Evolutionary conservation across 192 early-diverging fungal genomes (phyloP), one percentile per base, ranked within the genome.

Genomic region (Umbelopsis sp.): DNA sequence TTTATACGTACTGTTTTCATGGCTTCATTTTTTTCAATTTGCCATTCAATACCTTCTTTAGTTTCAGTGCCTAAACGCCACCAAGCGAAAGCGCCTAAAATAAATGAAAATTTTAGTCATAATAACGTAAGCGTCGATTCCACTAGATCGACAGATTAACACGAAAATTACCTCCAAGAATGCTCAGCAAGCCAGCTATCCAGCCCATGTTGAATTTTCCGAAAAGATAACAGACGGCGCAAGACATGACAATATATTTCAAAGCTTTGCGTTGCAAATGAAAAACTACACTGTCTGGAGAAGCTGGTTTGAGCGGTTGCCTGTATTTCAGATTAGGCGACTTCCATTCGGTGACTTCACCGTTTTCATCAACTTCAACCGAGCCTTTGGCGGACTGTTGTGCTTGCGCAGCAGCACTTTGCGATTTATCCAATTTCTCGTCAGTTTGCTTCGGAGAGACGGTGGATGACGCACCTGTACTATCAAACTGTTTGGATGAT

Each of bases 11-110:
- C 64, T 33, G 64, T 76, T 18, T 64, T 76, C 23, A 74, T 76
- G 15, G 41, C 21, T 35, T 67, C 65, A 16, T 76, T 46, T 12
- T 76, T 76, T 51, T 76, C 70, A 6, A 71, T 53, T 58, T 76
- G 70, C 74, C 74, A 76, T 21, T 76, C 74, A 27, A 76, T 35
- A 20, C 74, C 70, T 45, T 50, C 45, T 21, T 61, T 53, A 23
- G 47, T 33, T 49, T 71, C 70, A 3, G 44, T 67, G 2, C 70
- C 70, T 0, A 76, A n/a, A 45, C 53, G 64, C 65, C 65, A 64
- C 45, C 67, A 76, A 15, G 74, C 70, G 51, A 66, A 64, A 23
- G 66, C 66, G 20, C 51, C 70, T 61, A 68, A 35, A 27, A 33
- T 23, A 35, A 44, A 50, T 50, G 1, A n/a, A 30, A 21, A 23